Base-by-base conservation (phyloP, 305 asterid species). In the Fraxinus floribunda region DNA sequence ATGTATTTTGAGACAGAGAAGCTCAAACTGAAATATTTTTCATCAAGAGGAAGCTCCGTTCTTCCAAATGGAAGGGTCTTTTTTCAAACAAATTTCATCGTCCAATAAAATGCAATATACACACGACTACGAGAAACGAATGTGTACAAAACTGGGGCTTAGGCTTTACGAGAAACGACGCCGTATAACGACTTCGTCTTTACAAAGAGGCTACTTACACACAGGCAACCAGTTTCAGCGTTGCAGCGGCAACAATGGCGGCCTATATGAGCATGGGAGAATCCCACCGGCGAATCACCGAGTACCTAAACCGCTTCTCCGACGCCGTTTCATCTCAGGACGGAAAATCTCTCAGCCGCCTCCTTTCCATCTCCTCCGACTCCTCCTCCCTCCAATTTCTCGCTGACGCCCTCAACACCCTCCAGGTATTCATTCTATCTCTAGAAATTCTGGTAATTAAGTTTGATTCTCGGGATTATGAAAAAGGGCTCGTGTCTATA, bases 231-330 rank as follows among this genome's bases (percentile, higher is more conserved):
- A 60, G 18, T 30, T 35, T 7, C 75, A 1, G 75, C 2, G 76
- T 44, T 0, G 44, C 22, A 15, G 32, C 84, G 75, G 70, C 77
- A 34, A 68, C 18, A 80, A 90, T 90, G 97, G 91, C 93, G 60
- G 90, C 90, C 15, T 89, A 89, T 79, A 70, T 94, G 88, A 92
- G 98, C 90, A 91, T 94, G 97, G 98, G 98, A 72, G 99, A 95
- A 90, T 92, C 98, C 66, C 94, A 94, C 89, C 84, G 96, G 75
- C 85, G 97, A 79, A 91, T 95, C 78, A 86, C 88, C 13, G 97
- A 94, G 41, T 94, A 92, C 90, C 89, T 94, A 0, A 90, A 86
- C 60, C 96, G 95, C 71, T 95, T 94, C 90, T 83, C 91, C 84
- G 97, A 90, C 81, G 89, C 96, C 85, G 94, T 94, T 78, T 87